These are phyloP conservation scores for Chrysanthemum seticuspe DNA, from an alignment of 129 eudicot genomes.

Conservation along the genomic window DNA sequence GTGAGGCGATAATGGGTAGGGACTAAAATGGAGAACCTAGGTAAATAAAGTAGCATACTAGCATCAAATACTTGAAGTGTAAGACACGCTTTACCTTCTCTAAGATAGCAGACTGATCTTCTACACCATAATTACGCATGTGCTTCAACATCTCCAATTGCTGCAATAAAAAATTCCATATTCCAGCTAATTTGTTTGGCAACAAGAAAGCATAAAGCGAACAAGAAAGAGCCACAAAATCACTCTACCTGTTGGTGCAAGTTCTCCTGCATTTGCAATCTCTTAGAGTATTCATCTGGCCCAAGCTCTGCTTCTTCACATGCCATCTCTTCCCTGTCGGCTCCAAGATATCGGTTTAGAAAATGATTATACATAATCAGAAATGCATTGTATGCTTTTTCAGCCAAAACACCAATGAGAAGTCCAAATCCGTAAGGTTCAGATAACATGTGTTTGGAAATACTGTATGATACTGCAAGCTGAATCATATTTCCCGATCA, in stretches of 20 bases:
- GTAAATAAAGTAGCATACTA: not conserved
- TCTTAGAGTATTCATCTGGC: constrained; percentile 74
- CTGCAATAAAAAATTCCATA: constrained; percentile 38
- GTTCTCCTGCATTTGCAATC: constrained; percentile 52
- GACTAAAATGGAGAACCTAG: not conserved
- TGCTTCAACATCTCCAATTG: constrained; percentile 92
- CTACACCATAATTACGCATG: constrained; percentile 68
- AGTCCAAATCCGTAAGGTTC: no score
- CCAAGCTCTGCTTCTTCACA: constrained; percentile 99
- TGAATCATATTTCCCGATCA: no score
- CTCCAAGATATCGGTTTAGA: constrained; percentile 5
- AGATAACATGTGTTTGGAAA: no score
- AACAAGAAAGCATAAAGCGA: not conserved
- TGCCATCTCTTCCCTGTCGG: constrained; percentile 87
- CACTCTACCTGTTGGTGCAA: constrained; percentile 64
- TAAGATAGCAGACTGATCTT: constrained; percentile 76
- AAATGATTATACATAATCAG: not conserved
- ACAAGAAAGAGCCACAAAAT: not conserved
- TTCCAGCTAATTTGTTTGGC: not conserved
- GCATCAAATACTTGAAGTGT: not conserved
- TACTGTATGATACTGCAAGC: no score
- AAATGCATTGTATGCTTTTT: constrained; percentile 9
- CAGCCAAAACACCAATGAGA: constrained; percentile 4
- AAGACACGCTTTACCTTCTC: constrained; percentile 45
- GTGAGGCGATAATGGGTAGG: no score